These are phyloP conservation scores for Fusarium zealandicum DNA, from an alignment of 2,329 filamentous ascomycete species.

Conservation along the genomic window DNA sequence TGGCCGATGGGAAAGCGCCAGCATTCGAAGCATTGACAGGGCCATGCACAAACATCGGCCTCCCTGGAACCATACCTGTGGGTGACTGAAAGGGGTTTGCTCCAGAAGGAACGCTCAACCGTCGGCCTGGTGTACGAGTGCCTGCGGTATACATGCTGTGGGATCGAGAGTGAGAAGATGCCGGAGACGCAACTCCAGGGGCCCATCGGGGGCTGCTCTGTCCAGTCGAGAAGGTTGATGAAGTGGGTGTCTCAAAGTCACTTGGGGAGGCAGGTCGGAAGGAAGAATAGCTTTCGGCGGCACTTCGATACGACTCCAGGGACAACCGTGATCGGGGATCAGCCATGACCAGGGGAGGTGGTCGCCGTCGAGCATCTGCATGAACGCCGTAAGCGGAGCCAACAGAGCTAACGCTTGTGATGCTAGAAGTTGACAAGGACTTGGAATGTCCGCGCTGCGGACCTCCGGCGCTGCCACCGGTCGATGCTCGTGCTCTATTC, in stretches of 20 bases:
- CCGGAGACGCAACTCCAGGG: slow-evolving; percentile 74
- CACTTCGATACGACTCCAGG: slow-evolving; percentile 72
- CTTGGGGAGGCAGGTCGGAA: slow-evolving; percentile 73
- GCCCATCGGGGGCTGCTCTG: slow-evolving; percentile 80
- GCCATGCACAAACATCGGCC: slow-evolving; percentile 62
- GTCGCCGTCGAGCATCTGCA: slow-evolving; percentile 74
- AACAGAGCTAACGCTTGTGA: slow-evolving; percentile 74
- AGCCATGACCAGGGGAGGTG: slow-evolving; percentile 84
- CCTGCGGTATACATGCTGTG: slow-evolving; percentile 74
- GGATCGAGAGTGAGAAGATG: slow-evolving; percentile 71
- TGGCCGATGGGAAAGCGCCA: slow-evolving; percentile 62
- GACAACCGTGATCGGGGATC: slow-evolving; percentile 73
- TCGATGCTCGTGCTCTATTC: slow-evolving; percentile 77
- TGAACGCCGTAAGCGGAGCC: slow-evolving; percentile 71
- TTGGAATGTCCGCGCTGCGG: slow-evolving; percentile 84
- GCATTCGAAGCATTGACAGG: slow-evolving; percentile 62
- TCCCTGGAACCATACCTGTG: slow-evolving; percentile 62
- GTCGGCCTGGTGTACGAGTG: slow-evolving; percentile 71
- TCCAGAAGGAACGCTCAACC: slow-evolving; percentile 82
- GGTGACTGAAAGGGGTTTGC: slow-evolving; percentile 76
- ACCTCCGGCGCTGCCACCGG: slow-evolving; percentile 74
- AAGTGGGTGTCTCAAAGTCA: slow-evolving; percentile 83
- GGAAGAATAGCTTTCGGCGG: slow-evolving; percentile 64
- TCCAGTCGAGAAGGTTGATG: slow-evolving; percentile 79
- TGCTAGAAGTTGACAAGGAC: slow-evolving; percentile 84